Evolutionary conservation across 2,329 filamentous ascomycete genomes (phyloP).

Genomic region (Colletotrichum magnum): DNA sequence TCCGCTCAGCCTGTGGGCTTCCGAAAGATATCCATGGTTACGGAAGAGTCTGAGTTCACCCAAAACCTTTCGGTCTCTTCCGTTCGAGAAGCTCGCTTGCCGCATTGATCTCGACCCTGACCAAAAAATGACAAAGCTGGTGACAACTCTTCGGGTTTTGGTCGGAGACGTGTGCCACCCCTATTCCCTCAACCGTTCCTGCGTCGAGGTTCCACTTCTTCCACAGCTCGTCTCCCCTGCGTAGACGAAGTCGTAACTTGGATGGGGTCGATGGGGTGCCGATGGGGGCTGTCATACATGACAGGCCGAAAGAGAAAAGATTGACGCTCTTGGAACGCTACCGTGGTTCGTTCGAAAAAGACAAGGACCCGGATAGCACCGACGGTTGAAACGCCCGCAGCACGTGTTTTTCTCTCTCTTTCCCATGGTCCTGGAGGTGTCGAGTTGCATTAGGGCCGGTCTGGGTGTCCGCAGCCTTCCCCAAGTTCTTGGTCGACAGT

Average conservation of each 20-base stretch:
- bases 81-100: not conserved
- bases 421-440: constrained; percentile 6
- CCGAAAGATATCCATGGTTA: not conserved
- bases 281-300: constrained; percentile 13
- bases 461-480: not conserved
- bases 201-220: constrained; percentile 1
- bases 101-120: constrained; percentile 11
- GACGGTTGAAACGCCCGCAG: not conserved
- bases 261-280: constrained; percentile 17
- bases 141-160: constrained; percentile 1
- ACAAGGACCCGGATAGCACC: constrained; percentile 1
- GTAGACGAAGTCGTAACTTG: constrained; percentile 14
- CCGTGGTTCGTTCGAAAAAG: constrained; percentile 1
- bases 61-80: not conserved
- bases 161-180: constrained; percentile 16
- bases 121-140: constrained; percentile 17
- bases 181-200: constrained; percentile 13
- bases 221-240: not conserved
- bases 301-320: constrained; percentile 27
- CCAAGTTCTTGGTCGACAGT: not conserved
- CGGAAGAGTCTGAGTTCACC: not conserved
- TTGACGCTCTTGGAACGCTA: constrained; percentile 6
- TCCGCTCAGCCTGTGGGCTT: constrained; percentile 4
- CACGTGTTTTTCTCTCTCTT: constrained; percentile 22
- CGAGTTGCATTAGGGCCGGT: not conserved